A percentile compares a stretch with the other conserved stretches of the same genome.
Conservation (phyloP, 352 stramenopile species). For the Globisporangium lucens region DNA sequence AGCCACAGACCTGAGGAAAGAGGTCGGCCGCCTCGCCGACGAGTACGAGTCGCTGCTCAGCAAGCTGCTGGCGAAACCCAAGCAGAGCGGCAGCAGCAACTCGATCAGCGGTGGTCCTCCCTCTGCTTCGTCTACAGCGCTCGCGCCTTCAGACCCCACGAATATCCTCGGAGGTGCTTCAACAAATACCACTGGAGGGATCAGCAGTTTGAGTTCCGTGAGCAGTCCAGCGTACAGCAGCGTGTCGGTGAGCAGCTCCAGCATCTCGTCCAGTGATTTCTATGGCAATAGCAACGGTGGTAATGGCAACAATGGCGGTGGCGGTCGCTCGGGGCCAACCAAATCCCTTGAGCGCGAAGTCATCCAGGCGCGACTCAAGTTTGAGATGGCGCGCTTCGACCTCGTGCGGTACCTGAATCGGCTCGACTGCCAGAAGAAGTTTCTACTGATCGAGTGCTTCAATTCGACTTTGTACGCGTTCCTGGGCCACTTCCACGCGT, state of each 20-base stretch:
- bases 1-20: constrained; percentile 59
- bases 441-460: constrained; percentile 80
- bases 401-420: constrained; percentile 82
- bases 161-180: constrained; percentile 17
- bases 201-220: neutral
- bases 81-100: constrained; percentile 36
- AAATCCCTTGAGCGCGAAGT: constrained; percentile 69
- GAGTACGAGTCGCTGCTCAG: constrained; percentile 80
- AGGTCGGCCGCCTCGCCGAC: constrained; percentile 62
- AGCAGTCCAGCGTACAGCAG: constrained; percentile 16
- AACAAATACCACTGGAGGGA: neutral
- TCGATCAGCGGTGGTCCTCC: constrained; percentile 1
- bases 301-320: neutral
- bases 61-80: constrained; percentile 76
- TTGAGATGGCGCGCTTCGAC: constrained; percentile 84
- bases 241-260: constrained; percentile 5
- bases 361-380: constrained; percentile 52
- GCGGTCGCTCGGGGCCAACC: neutral
- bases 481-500: constrained; percentile 75
- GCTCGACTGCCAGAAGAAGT: constrained; percentile 83
- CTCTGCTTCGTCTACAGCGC: constrained; percentile 8
- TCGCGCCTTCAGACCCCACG: constrained; percentile 13
- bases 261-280: constrained; percentile 11
- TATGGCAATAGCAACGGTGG: neutral
- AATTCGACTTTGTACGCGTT: constrained; percentile 83